Conservation (phyloP, 2,329 filamentous ascomycete species). For the Colletotrichum cordylinicola region DNA sequence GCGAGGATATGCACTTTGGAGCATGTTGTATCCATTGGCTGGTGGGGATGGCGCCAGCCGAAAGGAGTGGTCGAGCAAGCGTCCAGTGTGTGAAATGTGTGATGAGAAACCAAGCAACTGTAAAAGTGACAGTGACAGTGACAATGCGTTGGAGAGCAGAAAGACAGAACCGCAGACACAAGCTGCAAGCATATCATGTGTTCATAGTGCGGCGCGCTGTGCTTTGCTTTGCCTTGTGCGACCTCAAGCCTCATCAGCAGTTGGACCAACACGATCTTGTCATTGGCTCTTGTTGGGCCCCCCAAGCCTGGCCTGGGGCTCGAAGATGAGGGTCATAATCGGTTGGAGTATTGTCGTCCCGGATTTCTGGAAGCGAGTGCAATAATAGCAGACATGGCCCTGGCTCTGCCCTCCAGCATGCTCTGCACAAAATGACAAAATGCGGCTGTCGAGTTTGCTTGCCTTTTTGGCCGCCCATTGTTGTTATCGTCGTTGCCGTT, state of each 20-base stretch:
- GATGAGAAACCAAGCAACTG: background rate
- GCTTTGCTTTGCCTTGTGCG: background rate
- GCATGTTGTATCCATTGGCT: background rate
- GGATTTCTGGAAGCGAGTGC: constrained; percentile 5
- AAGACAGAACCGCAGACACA: background rate
- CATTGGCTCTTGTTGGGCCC: constrained; percentile 1
- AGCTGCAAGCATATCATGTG: background rate
- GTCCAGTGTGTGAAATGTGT: background rate
- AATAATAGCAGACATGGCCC: background rate
- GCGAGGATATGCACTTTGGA: background rate
- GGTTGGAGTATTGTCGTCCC: constrained; percentile 9
- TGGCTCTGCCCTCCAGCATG: background rate
- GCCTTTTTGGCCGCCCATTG: background rate
- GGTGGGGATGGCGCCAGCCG: background rate
- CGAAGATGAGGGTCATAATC: background rate
- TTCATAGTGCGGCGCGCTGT: background rate
- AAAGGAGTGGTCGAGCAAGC: background rate
- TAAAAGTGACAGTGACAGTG: background rate
- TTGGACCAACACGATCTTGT: background rate
- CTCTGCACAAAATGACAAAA: background rate
- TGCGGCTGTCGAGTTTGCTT: background rate
- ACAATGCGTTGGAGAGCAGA: background rate
- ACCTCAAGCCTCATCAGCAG: constrained; percentile 3
- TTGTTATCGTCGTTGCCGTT: background rate
- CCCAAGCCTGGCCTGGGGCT: background rate